These are phyloP conservation scores for Leucocoprinus birnbaumii DNA, from an alignment of 768 basidiomycete genomes.

Conservation along the genomic window DNA sequence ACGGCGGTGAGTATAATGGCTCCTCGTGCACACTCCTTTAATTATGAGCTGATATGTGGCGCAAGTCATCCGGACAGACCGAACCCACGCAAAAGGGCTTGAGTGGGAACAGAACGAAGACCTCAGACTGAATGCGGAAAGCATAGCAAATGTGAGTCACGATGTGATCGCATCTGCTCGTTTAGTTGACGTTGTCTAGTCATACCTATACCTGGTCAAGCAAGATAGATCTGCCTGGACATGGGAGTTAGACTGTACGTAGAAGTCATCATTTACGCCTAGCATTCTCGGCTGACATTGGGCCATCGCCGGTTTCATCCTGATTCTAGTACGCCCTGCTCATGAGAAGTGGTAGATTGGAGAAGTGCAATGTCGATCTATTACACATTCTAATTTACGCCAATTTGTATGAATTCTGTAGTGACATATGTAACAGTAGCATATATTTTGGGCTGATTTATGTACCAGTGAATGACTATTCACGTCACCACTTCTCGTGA, in stretches of 20 bases:
- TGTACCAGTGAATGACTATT: no score
- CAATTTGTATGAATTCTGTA: neutral
- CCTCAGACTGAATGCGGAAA: slow-evolving; percentile 53
- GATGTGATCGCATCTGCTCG: neutral
- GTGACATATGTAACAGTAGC: no score
- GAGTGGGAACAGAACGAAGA: slow-evolving; percentile 45
- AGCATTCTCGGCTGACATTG: no score
- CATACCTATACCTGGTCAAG: slow-evolving; percentile 62
- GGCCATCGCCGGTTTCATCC: no score
- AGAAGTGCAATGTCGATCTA: slow-evolving; percentile 2
- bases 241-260: slow-evolving; percentile 72
- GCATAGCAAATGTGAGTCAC: slow-evolving; percentile 60
- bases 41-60: neutral
- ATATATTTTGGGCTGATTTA: no score
- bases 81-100: slow-evolving; percentile 25
- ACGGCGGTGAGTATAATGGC: slow-evolving; percentile 47
- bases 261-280: no score
- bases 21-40: neutral
- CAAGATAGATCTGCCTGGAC: slow-evolving; percentile 75
- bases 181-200: slow-evolving; percentile 29
- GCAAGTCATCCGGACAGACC: slow-evolving; percentile 34
- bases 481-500: slow-evolving; percentile 43
- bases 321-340: slow-evolving; percentile 38
- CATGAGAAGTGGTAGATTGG: slow-evolving; percentile 40
- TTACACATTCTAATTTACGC: no score